Conservation (phyloP, 2,329 filamentous ascomycete genomes). For the Huntiella omanensis region DNA sequence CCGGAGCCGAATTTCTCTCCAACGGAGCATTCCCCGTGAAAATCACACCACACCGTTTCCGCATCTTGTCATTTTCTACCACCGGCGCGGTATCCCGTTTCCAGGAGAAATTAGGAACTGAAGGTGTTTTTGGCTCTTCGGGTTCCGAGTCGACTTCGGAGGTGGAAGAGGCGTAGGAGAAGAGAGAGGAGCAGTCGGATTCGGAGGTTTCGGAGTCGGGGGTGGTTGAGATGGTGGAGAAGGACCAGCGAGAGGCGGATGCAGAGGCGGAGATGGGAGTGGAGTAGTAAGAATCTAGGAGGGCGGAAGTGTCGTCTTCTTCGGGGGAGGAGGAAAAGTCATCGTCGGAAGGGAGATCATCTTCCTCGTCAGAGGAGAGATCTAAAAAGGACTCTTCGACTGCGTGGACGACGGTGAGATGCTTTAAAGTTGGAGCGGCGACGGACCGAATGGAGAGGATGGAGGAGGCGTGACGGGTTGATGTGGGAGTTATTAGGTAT, state of each 20-base stretch:
- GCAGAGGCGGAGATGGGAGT: neutral
- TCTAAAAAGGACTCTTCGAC: conserved; percentile 8
- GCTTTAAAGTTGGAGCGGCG: conserved; percentile 4
- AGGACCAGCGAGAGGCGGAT: conserved; percentile 14
- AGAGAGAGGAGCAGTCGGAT: conserved; percentile 10
- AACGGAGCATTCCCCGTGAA: conserved; percentile 12
- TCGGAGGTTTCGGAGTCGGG: conserved; percentile 6
- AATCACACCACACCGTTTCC: conserved; percentile 15
- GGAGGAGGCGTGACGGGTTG: conserved; percentile 5
- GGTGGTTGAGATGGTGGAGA: conserved; percentile 12
- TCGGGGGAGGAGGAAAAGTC: neutral
- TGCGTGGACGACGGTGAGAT: conserved; percentile 10
- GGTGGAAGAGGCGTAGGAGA: neutral
- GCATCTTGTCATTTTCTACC: conserved; percentile 10
- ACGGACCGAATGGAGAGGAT: conserved; percentile 10
- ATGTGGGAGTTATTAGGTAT: conserved; percentile 7
- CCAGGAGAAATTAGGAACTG: conserved; percentile 13
- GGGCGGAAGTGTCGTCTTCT: conserved; percentile 4
- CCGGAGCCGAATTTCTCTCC: conserved; percentile 12
- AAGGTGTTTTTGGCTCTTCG: conserved; percentile 3
- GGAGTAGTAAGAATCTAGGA: conserved; percentile 8
- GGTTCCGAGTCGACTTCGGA: conserved; percentile 6
- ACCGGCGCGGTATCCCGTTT: conserved; percentile 12
- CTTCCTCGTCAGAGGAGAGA: conserved; percentile 3
- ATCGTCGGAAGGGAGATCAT: neutral